Base-by-base conservation (phyloP, 2,329 filamentous ascomycete genomes). In the Pseudocercospora ulei region DNA sequence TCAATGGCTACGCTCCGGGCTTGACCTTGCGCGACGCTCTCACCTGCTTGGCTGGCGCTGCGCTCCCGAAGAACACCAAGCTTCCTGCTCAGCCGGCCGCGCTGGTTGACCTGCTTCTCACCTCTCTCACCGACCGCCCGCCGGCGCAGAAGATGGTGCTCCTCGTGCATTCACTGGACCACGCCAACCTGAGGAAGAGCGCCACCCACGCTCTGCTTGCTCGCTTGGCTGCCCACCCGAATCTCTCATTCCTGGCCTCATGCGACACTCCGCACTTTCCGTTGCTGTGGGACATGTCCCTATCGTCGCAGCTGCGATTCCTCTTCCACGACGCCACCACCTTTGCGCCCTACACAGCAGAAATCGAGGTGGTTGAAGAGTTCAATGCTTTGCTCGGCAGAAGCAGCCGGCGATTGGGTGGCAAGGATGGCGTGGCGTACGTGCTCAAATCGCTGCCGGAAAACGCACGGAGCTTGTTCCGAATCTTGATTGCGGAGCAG, bases 251-350 rank as follows among this genome's bases (percentile, higher is more conserved):
- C 16, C 62, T 92, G 18, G 82, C 80, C 51, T 92, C 86, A 1
- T 81, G 80, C 39, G 88, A 96, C 62, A 86, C 84, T 5, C 85
- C 87, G 4, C 84, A 82, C 53, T 94, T 94, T 56, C 68, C 84
- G 0, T 65, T 95, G 1, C 71, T 96, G 35, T 98, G 88, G 87
- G 86, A 95, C 62, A 79, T 83, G 37, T 79, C 78, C 38, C 70
- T 87, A n/a, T 80, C 82, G 30, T 80, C 84, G 9, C 75, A 82
- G 17, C 84, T 87, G 62, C 82, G 82, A 59, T 87, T 95, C 51
- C 67, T 85, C 17, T 95, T 92, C 62, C 90, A 98, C 65, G 87
- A 98, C 64, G 81, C 81, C 54, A 96, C 90, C 1, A 96, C 90
- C 0, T 95, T 94, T 56, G 70, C 74, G 0, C 72, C 83, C 0